A percentile compares a stretch with the other conserved stretches of the same genome.
Conservation (phyloP, 805 yeast genomes). For the Ogataea henricii region DNA sequence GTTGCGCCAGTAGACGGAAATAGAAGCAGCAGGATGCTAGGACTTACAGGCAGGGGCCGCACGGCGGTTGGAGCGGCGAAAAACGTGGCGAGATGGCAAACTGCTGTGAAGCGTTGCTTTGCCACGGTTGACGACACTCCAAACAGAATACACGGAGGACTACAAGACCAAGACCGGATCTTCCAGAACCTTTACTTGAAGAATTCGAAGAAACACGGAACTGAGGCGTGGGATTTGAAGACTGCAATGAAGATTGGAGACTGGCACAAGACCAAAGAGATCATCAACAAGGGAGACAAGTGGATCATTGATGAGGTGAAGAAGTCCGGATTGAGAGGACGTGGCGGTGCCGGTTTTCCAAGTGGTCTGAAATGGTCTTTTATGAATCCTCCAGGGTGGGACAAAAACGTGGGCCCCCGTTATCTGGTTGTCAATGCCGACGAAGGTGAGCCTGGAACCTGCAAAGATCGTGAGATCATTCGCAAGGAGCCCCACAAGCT, state of each 20-base stretch:
- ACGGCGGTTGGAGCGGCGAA: constrained; percentile 4
- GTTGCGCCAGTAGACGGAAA: neutral
- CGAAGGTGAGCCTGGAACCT: constrained; percentile 95
- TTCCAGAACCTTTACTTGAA: constrained; percentile 73
- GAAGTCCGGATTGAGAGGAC: constrained; percentile 81
- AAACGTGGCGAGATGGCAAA: constrained; percentile 1
- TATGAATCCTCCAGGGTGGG: constrained; percentile 97
- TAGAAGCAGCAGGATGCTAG: constrained; percentile 9
- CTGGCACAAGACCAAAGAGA: constrained; percentile 90
- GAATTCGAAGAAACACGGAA: constrained; percentile 61
- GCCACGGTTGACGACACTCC: constrained; percentile 53
- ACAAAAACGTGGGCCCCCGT: constrained; percentile 85
- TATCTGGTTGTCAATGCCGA: constrained; percentile 89
- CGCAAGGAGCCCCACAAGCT: constrained; percentile 91
- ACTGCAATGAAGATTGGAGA: constrained; percentile 81
- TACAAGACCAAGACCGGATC: constrained; percentile 80
- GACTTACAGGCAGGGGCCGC: constrained; percentile 10
- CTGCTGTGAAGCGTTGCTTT: constrained; percentile 21
- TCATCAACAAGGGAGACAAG: constrained; percentile 76
- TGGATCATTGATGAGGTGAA: constrained; percentile 91
- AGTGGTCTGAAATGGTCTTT: constrained; percentile 90
- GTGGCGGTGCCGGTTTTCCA: constrained; percentile 96
- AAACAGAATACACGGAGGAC: constrained; percentile 66
- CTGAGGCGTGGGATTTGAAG: constrained; percentile 56
- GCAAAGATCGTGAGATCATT: constrained; percentile 89